Percentiles rank a stretch among this genome's conserved stretches.
phyloP scores from a whole-genome alignment of 768 basidiomycete genomes.

The Leccinum subtestaceum region DNA sequence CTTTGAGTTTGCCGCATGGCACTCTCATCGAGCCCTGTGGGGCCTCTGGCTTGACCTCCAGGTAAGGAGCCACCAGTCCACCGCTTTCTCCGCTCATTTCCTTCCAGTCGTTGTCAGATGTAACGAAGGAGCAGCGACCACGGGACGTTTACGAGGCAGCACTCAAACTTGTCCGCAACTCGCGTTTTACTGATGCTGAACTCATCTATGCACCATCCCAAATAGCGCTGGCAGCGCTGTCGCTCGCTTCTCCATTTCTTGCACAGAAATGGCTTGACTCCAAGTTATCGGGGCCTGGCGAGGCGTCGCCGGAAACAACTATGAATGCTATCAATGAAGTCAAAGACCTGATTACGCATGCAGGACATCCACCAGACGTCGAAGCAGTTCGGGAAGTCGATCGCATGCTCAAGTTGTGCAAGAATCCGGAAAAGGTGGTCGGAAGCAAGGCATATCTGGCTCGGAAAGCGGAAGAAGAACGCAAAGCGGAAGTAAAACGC shows the following conservation, averaged over 20 bases:
- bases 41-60: conserved; percentile 88
- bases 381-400: conserved; percentile 89
- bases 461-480: conserved; percentile 70
- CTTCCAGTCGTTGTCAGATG: conserved; percentile 55
- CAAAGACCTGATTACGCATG: conserved; percentile 48
- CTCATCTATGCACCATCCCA: conserved; percentile 92
- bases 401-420: conserved; percentile 79
- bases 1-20: conserved; percentile 95
- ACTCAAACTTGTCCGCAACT: conserved; percentile 63
- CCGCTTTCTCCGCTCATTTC: conserved; percentile 9
- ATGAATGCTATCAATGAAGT: conserved; percentile 43
- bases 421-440: conserved; percentile 93
- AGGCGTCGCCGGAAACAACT: conserved; percentile 21
- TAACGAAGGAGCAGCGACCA: conserved; percentile 46
- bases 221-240: conserved; percentile 81
- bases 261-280: conserved; percentile 58
- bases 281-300: conserved; percentile 27
- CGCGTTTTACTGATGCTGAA: conserved; percentile 88
- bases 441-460: conserved; percentile 82
- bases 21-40: conserved; percentile 84
- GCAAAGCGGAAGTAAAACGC: conserved; percentile 65
- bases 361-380: conserved; percentile 67
- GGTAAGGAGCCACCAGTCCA: conserved; percentile 40
- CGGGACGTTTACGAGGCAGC: conserved; percentile 63
- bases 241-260: conserved; percentile 59